Evolutionary conservation across 108 stramenopile genomes (phyloP), one percentile per base, ranked within the genome.

Genomic region (Discostella stelligeroides): DNA sequence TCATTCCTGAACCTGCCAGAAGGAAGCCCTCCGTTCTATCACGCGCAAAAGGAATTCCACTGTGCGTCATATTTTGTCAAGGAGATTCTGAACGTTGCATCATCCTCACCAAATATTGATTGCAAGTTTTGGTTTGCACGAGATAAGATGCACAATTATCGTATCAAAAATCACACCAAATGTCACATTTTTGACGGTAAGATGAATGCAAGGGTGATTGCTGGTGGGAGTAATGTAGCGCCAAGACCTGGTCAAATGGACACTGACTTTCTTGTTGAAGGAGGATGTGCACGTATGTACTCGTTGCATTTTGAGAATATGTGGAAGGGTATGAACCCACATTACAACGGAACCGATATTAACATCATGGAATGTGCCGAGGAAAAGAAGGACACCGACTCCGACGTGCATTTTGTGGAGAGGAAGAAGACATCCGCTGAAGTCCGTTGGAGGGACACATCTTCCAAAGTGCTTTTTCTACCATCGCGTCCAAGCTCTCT

Each of bases 151-250:
- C 27, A 25, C 24, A 54, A 54, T 13, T 78, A 78, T 42, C 76
- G 76, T 13, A 48, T 78, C 37, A 78, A 78, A 29, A 78, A 73
- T 65, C 76, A 78, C 58, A 42, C 38, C 9, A 78, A 78, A 21
- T 70, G 71, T 38, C 25, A 64, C 38, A 41, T 73, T 13, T 70
- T 78, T 38, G 76, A 78, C 42, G 64, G 66, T 14, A 21, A 17
- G 6, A 51, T 50, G 37, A 57, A 58, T 46, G 72, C 66, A 46
- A 63, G 30, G 38, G 76, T 49, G 7, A 57, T 78, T 29, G 61
- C 61, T 15, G 76, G 76, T 2, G 76, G 76, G 0, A 65, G 62
- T 63, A 78, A 78, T 43, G 41, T 78, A 6, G 54, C 42, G 3
- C 76, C 76, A 11, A 28, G 49, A 17, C 39, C 55, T 0, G 76